These are phyloP conservation scores for Beta lomatogona DNA, from an alignment of 179 eudicot genomes.

Conservation along the genomic window DNA sequence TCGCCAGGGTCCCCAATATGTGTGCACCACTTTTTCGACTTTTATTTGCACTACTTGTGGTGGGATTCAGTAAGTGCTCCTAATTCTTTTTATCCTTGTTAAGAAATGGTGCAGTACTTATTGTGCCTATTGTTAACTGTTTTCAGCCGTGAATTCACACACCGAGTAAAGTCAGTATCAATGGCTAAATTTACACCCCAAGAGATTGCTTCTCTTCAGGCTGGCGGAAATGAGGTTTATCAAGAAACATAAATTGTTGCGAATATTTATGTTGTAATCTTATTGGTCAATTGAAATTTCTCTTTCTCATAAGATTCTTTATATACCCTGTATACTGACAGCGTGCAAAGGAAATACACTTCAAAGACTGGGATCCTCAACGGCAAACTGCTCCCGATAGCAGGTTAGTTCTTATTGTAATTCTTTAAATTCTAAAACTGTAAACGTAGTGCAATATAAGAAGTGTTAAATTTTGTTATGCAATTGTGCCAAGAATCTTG, in stretches of 20 bases:
- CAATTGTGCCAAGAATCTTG: no score
- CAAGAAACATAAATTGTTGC: not conserved
- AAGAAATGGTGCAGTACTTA: not conserved
- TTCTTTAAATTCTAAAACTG: not conserved
- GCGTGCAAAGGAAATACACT: constrained; percentile 82
- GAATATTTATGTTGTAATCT: not conserved
- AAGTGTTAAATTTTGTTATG: no score
- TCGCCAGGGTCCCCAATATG: constrained; percentile 54
- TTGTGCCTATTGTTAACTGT: not conserved
- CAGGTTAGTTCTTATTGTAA: constrained; percentile 53
- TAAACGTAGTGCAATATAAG: not conserved
- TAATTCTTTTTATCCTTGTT: constrained; percentile 11
- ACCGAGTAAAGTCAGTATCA: constrained; percentile 92
- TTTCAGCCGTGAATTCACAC: constrained; percentile 97
- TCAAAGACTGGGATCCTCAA: constrained; percentile 90
- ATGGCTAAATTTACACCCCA: constrained; percentile 94
- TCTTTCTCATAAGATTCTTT: constrained; percentile 13
- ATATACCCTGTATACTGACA: constrained; percentile 26
- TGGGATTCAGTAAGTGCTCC: constrained; percentile 53
- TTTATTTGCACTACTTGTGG: constrained; percentile 55
- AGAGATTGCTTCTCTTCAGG: constrained; percentile 92
- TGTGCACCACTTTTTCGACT: constrained; percentile 50
- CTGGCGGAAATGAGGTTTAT: constrained; percentile 90
- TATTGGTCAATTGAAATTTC: constrained; percentile 10
- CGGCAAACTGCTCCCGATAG: constrained; percentile 71